Base-by-base conservation (phyloP, 179 eudicot genomes). In the Vitellaria paradoxa region DNA sequence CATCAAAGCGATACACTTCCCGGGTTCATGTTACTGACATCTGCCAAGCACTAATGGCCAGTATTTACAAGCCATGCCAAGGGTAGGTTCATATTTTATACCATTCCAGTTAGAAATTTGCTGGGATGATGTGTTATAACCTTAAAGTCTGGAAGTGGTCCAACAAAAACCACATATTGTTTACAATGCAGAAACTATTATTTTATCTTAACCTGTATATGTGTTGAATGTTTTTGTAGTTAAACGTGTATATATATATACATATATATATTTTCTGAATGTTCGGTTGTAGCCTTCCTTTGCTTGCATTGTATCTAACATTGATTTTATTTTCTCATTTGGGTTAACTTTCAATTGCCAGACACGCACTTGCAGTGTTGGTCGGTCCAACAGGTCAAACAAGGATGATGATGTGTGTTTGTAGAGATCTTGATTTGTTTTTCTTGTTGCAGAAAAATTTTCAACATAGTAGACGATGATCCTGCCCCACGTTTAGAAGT, bases 1-100 rank as follows among this genome's bases (percentile, higher is more conserved):
- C 85, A 72, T 86, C 84, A n/a, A 89, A 80, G 80, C 73, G 60
- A 12, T 93, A 80, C 84, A 95, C 95, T 30, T 93, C 99, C 52
- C 89, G 97, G 12, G 86, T 93, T 82, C 99, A 95, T 79, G 93
- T 94, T 72, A 88, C 89, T 65, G 99, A 93, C 82, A 95, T 93
- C 75, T 95, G 97, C 85, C 92, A 90, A 80, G 89, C 92, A 53
- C 89, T 95, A 15, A 76, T 71, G 80, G 93, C 97, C 70, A 84
- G 87, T 80, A 85, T 93, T 53, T 70, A 72, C 37, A 82, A 65
- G 81, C 93, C 80, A 72, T 78, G 80, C 73, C 73, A 78, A 66
- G 90, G 96, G 93, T 86, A 77, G 76, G 77, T 80, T 53, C 40
- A 52, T 21, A 53, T 59, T 12, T 7, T 45, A 63, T 42, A 5